Base-by-base conservation (phyloP, 495 filamentous ascomycete species). In the Xylaria intraflava region DNA sequence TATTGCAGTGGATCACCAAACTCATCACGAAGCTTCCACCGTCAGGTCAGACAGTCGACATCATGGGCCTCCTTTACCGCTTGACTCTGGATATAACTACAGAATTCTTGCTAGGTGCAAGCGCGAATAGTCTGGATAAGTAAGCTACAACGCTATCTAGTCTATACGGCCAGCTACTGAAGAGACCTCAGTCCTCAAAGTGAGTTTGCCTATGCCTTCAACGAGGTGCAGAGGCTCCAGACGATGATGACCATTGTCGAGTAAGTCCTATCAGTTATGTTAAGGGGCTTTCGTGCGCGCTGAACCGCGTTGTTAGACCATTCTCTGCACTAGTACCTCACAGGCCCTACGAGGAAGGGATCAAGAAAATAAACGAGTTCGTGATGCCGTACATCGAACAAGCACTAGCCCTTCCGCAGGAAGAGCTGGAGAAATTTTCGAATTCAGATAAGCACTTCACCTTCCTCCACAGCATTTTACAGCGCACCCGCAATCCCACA, bases 11-110 rank as follows among this genome's bases (percentile, higher is more conserved):
- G 35, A 17, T 8, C 5, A 17, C n/a, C n/a, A 8, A 2, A 3
- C n/a, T 38, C 35, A 38, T 43, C 19, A 16, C 3, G 20, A 26
- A 71, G 46, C 57, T 70, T 9, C 68, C 69, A 0, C 53, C 58
- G 0, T 63, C 59, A 14, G 76, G 74, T 2, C 51, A 72, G 38
- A 68, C 72, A 0, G 70, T 81, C 6, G 68, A 82, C 49, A 68
- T 78, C 1, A 68, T 74, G 63, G 78, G 81, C 48, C 64, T 83
- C 29, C 74, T 82, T 49, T 82, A 72, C 50, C 66, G 72, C 20
- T 72, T 76, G 69, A 81, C 80, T 1, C 69, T 84, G 1, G 81
- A 84, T 51, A 74, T 78, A 17, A 78, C 79, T 10, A 83, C 80
- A 10, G 78, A 83, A 47, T 84, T 82, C 54, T 66, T 84, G 4